These are phyloP conservation scores for Globisporangium uncinulatum DNA, from an alignment of 352 stramenopile species.

Conservation along the genomic window DNA sequence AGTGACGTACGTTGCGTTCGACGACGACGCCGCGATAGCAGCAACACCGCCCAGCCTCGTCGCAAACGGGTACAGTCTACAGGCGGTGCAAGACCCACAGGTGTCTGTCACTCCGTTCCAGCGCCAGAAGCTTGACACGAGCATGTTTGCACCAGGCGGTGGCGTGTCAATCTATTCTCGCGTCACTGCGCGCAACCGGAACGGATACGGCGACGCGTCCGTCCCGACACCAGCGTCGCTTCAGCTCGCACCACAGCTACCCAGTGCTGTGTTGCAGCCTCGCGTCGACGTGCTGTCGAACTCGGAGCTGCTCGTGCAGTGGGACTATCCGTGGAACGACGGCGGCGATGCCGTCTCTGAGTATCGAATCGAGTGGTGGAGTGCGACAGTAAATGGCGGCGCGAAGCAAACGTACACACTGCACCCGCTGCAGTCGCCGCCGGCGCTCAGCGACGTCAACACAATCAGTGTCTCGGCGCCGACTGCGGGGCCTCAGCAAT, in stretches of 20 bases:
- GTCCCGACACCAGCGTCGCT: constrained; percentile 37
- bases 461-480: constrained; percentile 70
- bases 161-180: constrained; percentile 57
- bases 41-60: constrained; percentile 5
- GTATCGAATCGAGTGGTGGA: constrained; percentile 79
- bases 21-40: background rate
- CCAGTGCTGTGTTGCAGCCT: constrained; percentile 24
- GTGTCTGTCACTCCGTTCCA: constrained; percentile 54
- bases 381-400: constrained; percentile 21
- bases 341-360: constrained; percentile 67
- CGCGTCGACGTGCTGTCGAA: constrained; percentile 47
- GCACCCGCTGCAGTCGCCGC: constrained; percentile 30
- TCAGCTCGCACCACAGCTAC: constrained; percentile 48
- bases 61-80: constrained; percentile 46
- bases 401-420: constrained; percentile 48
- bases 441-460: constrained; percentile 48
- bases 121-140: constrained; percentile 28
- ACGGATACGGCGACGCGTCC: constrained; percentile 39
- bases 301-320: constrained; percentile 71
- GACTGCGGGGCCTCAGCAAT: constrained; percentile 30
- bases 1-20: constrained; percentile 90
- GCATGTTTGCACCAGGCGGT: constrained; percentile 10
- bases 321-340: constrained; percentile 57
- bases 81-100: constrained; percentile 35
- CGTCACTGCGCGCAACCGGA: constrained; percentile 49